phyloP scores from a whole-genome alignment of 495 filamentous ascomycete genomes.

The Penicillium atrosanguineum region DNA sequence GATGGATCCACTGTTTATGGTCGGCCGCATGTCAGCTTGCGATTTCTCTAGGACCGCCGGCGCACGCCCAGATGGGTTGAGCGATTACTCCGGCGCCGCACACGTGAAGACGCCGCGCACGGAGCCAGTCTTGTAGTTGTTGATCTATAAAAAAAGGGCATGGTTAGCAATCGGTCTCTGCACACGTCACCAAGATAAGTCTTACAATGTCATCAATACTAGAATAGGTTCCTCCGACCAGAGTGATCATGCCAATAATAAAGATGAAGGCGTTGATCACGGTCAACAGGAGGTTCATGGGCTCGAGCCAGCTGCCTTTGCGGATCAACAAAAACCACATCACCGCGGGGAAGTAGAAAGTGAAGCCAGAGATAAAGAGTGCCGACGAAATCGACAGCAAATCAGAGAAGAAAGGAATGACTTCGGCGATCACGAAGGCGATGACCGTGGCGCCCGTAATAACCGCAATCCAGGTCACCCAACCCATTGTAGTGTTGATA shows the following conservation, averaged over 20 bases:
- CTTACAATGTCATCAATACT: conserved; percentile 58
- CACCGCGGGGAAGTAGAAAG: conserved; percentile 41
- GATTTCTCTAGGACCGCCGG: not conserved
- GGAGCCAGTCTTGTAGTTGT: conserved; percentile 40
- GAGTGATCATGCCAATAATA: conserved; percentile 44
- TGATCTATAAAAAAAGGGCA: conserved; percentile 28
- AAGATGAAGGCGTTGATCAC: conserved; percentile 23
- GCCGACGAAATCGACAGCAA: conserved; percentile 58
- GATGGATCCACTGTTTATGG: not conserved
- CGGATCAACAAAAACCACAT: conserved; percentile 62
- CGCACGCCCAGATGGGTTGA: not conserved
- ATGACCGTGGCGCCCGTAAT: conserved; percentile 55
- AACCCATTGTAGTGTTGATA: conserved; percentile 57
- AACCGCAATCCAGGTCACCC: conserved; percentile 56
- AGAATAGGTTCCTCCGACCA: conserved; percentile 57
- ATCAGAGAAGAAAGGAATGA: conserved; percentile 66
- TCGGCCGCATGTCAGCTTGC: not conserved
- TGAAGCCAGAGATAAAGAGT: conserved; percentile 31
- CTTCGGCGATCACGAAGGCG: conserved; percentile 65
- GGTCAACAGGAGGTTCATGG: conserved; percentile 25
- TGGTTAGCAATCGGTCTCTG: conserved; percentile 6
- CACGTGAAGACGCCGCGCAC: conserved; percentile 52
- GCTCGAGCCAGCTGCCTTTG: conserved; percentile 37
- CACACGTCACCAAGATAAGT: conserved; percentile 5
- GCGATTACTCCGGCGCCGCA: conserved; percentile 16